These are phyloP conservation scores for Kondoa subrosea DNA, from an alignment of 768 basidiomycete species.

Conservation along the genomic window DNA sequence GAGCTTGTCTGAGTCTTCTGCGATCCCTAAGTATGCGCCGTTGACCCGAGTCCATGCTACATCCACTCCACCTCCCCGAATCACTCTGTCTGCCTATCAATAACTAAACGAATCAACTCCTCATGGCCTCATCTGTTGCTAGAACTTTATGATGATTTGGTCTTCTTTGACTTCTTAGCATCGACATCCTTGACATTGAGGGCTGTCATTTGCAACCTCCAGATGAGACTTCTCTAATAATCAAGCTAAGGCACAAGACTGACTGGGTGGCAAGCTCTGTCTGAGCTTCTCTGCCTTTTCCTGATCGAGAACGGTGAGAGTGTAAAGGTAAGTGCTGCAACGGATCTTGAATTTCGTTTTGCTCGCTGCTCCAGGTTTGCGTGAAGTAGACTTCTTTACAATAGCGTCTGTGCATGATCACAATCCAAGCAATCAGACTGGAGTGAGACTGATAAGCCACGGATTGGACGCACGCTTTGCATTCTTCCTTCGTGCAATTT, in stretches of 20 bases:
- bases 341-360: conserved; percentile 97
- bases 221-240: conserved; percentile 9
- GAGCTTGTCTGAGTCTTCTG: not conserved
- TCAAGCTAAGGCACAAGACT: conserved; percentile 30
- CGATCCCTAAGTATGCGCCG: too few species aligned
- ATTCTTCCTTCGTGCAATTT: conserved; percentile 92
- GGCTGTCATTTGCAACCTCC: conserved; percentile 37
- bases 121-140: too few species aligned
- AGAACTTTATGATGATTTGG: conserved; percentile 20
- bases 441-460: not conserved
- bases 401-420: conserved; percentile 1
- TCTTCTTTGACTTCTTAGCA: conserved; percentile 54
- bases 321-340: conserved; percentile 92
- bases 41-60: too few species aligned
- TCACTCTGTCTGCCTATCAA: too few species aligned
- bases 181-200: conserved; percentile 56
- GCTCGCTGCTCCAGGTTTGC: conserved; percentile 13
- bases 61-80: too few species aligned
- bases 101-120: too few species aligned
- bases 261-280: conserved; percentile 87
- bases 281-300: conserved; percentile 97
- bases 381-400: conserved; percentile 5
- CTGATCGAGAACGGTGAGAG: conserved; percentile 82
- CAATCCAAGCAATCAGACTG: not conserved
- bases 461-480: conserved; percentile 57